Conservation (phyloP, 371 early-diverging fungal genomes). For the Chytridiales sp. region DNA sequence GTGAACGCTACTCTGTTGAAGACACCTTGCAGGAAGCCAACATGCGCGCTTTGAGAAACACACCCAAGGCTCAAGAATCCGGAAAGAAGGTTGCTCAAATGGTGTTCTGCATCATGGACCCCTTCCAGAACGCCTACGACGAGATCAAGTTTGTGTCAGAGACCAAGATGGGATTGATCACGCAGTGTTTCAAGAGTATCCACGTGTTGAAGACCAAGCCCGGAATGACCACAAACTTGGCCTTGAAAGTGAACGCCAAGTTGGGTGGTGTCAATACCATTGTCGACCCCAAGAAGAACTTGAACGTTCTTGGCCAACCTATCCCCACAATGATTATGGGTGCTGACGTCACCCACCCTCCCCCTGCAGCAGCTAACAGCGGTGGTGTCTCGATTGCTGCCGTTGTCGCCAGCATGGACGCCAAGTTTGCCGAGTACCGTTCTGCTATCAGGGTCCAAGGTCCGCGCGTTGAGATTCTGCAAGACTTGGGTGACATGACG, state of each 20-base stretch:
- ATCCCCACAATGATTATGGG: conserved; percentile 88
- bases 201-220: conserved; percentile 55
- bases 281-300: conserved; percentile 26
- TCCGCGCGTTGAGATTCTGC: conserved; percentile 54
- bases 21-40: conserved; percentile 22
- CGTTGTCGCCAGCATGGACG: conserved; percentile 77
- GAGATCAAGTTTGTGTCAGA: conserved; percentile 91
- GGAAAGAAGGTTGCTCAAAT: conserved; percentile 52
- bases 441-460: conserved; percentile 42
- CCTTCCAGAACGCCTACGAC: conserved; percentile 72
- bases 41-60: conserved; percentile 60
- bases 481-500: conserved; percentile 48
- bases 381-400: conserved; percentile 84
- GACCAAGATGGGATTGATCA: conserved; percentile 77
- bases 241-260: conserved; percentile 58
- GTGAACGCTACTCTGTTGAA: conserved; percentile 14
- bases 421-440: conserved; percentile 44
- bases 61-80: conserved; percentile 37
- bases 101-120: conserved; percentile 73
- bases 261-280: conserved; percentile 43
- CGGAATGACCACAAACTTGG: conserved; percentile 32
- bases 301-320: conserved; percentile 17
- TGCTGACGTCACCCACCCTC: conserved; percentile 74
- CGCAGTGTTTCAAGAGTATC: conserved; percentile 85
- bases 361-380: conserved; percentile 69